Percentiles rank a stretch among this genome's conserved stretches.
phyloP scores from a whole-genome alignment of 257 asterid species.

The Solanum appendiculatum region DNA sequence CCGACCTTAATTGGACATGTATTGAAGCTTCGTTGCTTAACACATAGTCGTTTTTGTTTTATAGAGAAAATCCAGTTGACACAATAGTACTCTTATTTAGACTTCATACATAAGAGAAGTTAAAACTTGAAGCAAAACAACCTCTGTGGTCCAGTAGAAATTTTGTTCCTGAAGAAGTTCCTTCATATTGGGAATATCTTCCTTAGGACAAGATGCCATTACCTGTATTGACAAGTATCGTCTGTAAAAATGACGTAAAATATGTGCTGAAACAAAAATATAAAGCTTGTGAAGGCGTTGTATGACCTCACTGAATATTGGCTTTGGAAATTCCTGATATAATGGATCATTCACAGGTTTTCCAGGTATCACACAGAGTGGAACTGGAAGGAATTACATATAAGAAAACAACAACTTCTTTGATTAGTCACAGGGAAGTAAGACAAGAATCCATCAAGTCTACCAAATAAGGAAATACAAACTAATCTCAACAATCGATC shows the following conservation, averaged over 20 bases:
- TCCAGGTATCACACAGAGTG: conserved; percentile 55
- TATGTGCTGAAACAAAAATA: not conserved
- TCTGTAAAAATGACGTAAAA: not conserved
- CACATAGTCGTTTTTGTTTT: not conserved
- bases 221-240: not conserved
- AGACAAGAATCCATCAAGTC: not conserved
- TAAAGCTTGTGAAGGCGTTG: not conserved
- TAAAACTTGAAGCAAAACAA: not conserved
- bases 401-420: not conserved
- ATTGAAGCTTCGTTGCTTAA: not conserved
- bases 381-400: conserved; percentile 26
- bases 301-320: conserved; percentile 58
- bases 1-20: not conserved
- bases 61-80: not conserved
- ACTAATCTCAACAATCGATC: not conserved
- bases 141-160: conserved; percentile 84
- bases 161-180: conserved; percentile 74
- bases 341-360: conserved; percentile 62
- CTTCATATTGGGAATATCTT: conserved; percentile 55
- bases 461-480: not conserved
- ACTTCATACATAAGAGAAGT: not conserved
- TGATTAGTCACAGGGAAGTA: not conserved
- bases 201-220: conserved; percentile 52
- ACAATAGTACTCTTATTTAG: not conserved
- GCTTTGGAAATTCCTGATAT: conserved; percentile 65